Base-by-base conservation (phyloP, 1,284 basidiomycete species). In the Taiwanofungus camphoratus region DNA sequence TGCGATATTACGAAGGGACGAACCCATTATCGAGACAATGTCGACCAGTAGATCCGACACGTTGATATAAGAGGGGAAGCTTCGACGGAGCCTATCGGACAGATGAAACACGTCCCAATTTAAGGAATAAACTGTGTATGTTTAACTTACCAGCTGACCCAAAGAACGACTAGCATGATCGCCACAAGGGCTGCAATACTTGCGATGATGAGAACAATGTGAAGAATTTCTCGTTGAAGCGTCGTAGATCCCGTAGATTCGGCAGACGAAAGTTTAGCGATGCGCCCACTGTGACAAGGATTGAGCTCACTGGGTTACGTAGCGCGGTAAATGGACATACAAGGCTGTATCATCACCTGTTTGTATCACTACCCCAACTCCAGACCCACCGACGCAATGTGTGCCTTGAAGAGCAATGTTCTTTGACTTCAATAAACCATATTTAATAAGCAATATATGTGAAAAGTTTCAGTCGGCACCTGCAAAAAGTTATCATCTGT, bases 381-480 rank as follows among this genome's bases (percentile, higher is more conserved):
- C 79, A 21, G 66, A 74, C 5, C 81, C 80, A 42, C 62, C 67
- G 22, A 77, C 71, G 51, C 77, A 79, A 20, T 77, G 67, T 0
- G 81, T 83, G 11, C 80, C 80, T 60, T 79, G 76, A n/a, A 84
- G 61, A 2, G 76, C 79, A 32, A 83, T 66, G 57, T 82, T 83
- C 49, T 70, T 66, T 22, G 72, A 74, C 54, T 80, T 74, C 3
- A 79, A 65, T 2, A 21, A 72, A 61, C 42, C 75, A 80, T 18
- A 68, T 62, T 21, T 73, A 70, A 2, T 71, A 76, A n/a, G 57
- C 53, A n/a, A 75, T 68, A 26, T 74, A 55, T 2, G 65, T 65
- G 2, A 64, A 74, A 1, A 66, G 53, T 29, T 79, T 62, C 46
- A 74, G 5, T 29, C 7, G 13, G 3, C 16, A 47, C 45, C 23